Percentiles rank a stretch among this genome's conserved stretches.
Evolutionary conservation across 2,329 filamentous ascomycete species (phyloP).

Genomic region (Cladosporium austrohemisphaericum): DNA sequence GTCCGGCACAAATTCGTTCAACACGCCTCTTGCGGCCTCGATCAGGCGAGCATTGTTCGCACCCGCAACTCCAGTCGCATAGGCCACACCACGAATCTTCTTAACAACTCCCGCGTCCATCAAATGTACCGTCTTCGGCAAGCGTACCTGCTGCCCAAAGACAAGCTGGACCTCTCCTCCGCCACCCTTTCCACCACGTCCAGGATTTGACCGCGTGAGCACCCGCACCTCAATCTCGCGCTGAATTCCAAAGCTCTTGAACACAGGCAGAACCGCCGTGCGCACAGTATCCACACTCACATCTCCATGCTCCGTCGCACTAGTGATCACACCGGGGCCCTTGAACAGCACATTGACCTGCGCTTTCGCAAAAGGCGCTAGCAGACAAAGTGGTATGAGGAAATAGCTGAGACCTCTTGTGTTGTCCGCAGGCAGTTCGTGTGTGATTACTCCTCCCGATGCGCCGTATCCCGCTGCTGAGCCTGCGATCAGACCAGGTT

Average conservation of each 20-base stretch:
- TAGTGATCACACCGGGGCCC: conserved; percentile 89
- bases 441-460: conserved; percentile 70
- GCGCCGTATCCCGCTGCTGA: conserved; percentile 72
- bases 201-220: conserved; percentile 72
- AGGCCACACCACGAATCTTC: conserved; percentile 86
- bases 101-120: conserved; percentile 80
- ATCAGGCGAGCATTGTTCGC: conserved; percentile 96
- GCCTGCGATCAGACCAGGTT: conserved; percentile 87
- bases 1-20: conserved; percentile 82
- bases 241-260: conserved; percentile 84
- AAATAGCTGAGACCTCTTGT: conserved; percentile 86
- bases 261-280: conserved; percentile 86
- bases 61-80: conserved; percentile 84
- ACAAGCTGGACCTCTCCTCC: conserved; percentile 90
- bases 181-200: conserved; percentile 70
- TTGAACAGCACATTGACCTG: conserved; percentile 87
- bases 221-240: conserved; percentile 82
- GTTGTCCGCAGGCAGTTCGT: conserved; percentile 73
- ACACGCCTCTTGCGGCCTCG: conserved; percentile 76
- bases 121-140: conserved; percentile 91
- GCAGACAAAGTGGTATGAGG: conserved; percentile 78
- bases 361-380: conserved; percentile 89
- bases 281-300: conserved; percentile 90
- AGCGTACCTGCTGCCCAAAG: conserved; percentile 86
- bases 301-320: conserved; percentile 77